Evolutionary conservation across 2,329 filamentous ascomycete genomes (phyloP).

Genomic region (Phialocephala subalpina): DNA sequence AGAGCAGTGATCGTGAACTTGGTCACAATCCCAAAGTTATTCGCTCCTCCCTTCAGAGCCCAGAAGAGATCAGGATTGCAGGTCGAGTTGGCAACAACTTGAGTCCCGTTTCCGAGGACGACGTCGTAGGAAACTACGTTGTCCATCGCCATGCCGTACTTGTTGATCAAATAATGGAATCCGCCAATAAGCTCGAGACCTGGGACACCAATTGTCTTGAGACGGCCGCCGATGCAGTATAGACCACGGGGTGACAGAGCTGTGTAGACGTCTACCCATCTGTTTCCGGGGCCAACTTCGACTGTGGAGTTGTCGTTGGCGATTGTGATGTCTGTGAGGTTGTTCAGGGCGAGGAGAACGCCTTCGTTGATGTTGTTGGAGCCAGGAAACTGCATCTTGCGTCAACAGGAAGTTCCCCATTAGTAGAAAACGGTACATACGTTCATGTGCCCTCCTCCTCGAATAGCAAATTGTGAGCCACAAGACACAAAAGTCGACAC

Average conservation of each 20-base stretch:
- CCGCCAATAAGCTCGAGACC: conserved; percentile 49
- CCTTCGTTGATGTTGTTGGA: conserved; percentile 49
- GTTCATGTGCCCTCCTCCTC: conserved; percentile 37
- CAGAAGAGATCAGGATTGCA: conserved; percentile 39
- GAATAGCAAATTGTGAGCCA: conserved; percentile 44
- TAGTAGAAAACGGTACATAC: conserved; percentile 7
- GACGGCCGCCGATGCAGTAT: conserved; percentile 50
- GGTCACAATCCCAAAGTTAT: conserved; percentile 45
- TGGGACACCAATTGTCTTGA: conserved; percentile 55
- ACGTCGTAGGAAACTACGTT: conserved; percentile 52
- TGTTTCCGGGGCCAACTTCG: conserved; percentile 44
- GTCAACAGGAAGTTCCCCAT: background rate
- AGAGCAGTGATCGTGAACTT: conserved; percentile 42
- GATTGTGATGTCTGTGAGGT: conserved; percentile 32
- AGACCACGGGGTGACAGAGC: conserved; percentile 10
- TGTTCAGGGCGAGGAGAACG: conserved; percentile 54
- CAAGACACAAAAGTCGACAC: conserved; percentile 37
- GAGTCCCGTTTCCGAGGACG: background rate
- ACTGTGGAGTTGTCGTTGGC: conserved; percentile 31
- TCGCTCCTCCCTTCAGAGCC: conserved; percentile 43
- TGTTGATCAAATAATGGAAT: conserved; percentile 28
- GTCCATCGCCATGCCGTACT: conserved; percentile 55
- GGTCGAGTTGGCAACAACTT: conserved; percentile 13
- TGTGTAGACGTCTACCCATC: conserved; percentile 19
- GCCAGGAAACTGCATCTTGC: conserved; percentile 13